These are phyloP conservation scores for Spizellomyces punctatus DNA, from an alignment of 192 early-diverging fungal genomes.

Conservation along the genomic window DNA sequence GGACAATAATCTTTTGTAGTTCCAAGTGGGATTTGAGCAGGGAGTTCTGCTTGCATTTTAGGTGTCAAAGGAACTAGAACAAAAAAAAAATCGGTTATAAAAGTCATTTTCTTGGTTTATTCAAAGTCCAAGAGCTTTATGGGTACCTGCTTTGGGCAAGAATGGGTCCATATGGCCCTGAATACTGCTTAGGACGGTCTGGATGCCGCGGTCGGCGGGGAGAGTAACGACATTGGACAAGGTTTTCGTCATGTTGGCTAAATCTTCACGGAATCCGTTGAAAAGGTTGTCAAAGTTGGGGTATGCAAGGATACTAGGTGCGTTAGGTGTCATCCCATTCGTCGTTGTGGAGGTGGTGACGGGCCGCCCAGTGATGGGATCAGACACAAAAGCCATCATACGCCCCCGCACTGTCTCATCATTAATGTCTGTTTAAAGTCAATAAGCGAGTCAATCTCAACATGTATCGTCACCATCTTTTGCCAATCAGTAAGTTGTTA, in stretches of 20 bases:
- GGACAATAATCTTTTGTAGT: conserved; percentile 58
- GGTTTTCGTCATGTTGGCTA: conserved; percentile 41
- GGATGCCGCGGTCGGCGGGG: conserved; percentile 31
- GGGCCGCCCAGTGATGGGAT: conserved; percentile 32
- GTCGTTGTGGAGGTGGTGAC: too few species aligned
- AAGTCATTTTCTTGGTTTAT: background rate
- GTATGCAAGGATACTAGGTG: background rate
- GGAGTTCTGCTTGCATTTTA: conserved; percentile 34
- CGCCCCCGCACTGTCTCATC: conserved; percentile 34
- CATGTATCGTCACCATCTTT: background rate
- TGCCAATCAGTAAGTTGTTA: background rate
- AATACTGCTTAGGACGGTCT: conserved; percentile 39
- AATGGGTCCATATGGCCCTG: conserved; percentile 49
- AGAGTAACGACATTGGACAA: conserved; percentile 29
- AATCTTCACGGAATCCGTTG: conserved; percentile 44
- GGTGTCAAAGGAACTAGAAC: conserved; percentile 8
- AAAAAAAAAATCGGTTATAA: background rate
- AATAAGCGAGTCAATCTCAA: background rate
- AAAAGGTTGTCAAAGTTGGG: conserved; percentile 53
- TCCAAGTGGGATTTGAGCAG: conserved; percentile 42
- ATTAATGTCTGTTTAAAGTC: conserved; percentile 37
- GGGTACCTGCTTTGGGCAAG: conserved; percentile 40
- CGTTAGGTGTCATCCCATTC: conserved; percentile 5
- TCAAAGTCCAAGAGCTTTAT: too few species aligned
- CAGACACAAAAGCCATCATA: conserved; percentile 9